Conservation (phyloP, 768 basidiomycete species). For the Asterophora parasitica region DNA sequence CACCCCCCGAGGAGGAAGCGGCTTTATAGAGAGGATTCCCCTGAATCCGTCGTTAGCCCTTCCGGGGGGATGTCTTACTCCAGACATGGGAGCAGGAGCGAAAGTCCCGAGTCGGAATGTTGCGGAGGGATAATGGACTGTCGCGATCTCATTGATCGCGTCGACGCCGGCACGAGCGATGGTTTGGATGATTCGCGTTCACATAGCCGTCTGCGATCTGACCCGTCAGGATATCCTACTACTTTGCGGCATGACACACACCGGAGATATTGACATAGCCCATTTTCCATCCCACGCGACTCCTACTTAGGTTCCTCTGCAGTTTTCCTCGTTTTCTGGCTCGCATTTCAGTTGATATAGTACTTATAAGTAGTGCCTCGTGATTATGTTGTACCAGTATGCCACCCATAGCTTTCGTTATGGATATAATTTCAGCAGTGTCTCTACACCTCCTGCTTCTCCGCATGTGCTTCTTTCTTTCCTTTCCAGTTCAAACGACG, state of each 20-base stretch:
- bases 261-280: slow-evolving; percentile 3
- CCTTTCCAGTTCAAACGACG: slow-evolving; percentile 36
- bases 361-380: neutral
- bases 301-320: neutral
- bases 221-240: slow-evolving; percentile 4
- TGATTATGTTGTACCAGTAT: slow-evolving; percentile 4
- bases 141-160: slow-evolving; percentile 32
- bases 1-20: slow-evolving; percentile 25
- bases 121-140: slow-evolving; percentile 51
- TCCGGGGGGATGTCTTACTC: slow-evolving; percentile 8
- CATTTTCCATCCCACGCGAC: neutral
- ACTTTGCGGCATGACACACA: neutral
- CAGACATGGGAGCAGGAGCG: slow-evolving; percentile 16
- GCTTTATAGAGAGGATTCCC: slow-evolving; percentile 28
- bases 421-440: neutral
- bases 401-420: neutral
- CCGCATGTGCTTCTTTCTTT: neutral
- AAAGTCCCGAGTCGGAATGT: slow-evolving; percentile 36
- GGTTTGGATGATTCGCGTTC: neutral
- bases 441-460: neutral
- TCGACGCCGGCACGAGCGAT: slow-evolving; percentile 13
- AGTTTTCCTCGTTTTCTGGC: neutral
- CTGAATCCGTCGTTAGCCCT: slow-evolving; percentile 15
- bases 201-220: neutral
- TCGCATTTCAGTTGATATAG: neutral